phyloP scores from a whole-genome alignment of 225 moss, liverwort and hornwort species.

The Bryum argenteum region DNA sequence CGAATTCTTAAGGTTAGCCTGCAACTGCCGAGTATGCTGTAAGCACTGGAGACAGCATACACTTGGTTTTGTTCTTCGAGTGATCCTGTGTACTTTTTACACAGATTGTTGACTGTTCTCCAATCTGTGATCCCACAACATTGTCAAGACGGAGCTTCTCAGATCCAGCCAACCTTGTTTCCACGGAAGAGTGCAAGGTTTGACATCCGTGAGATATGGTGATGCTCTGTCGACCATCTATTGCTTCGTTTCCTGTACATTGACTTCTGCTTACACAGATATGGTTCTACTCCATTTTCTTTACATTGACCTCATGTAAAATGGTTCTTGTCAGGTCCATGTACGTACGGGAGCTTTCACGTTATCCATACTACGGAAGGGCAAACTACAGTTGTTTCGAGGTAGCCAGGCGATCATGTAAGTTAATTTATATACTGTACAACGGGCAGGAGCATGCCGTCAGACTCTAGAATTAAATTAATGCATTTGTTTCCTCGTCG shows the following conservation, averaged over 20 bases:
- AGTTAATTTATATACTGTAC: neutral
- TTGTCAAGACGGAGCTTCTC: neutral
- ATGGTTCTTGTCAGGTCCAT: neutral
- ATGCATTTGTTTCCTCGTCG: neutral
- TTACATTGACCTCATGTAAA: neutral
- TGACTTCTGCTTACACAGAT: conserved; percentile 7
- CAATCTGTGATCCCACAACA: neutral
- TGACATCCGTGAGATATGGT: neutral
- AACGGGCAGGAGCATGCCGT: neutral
- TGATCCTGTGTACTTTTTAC: conserved; percentile 31
- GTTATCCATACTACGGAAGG: neutral
- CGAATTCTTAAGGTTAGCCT: conserved; percentile 15
- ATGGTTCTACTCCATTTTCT: too few relatives aligned
- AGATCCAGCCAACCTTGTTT: neutral
- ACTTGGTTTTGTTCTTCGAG: conserved; percentile 16
- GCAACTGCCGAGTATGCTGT: conserved; percentile 10
- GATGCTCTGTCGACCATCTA: neutral
- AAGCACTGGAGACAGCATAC: neutral
- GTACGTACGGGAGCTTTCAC: neutral
- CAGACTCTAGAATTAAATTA: neutral
- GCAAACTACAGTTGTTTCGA: neutral
- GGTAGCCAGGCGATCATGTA: neutral
- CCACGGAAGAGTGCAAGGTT: neutral
- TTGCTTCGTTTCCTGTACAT: neutral
- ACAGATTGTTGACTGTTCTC: conserved; percentile 17